Base-by-base conservation (phyloP, 805 yeast genomes). In the Hagleromyces aurorensis region DNA sequence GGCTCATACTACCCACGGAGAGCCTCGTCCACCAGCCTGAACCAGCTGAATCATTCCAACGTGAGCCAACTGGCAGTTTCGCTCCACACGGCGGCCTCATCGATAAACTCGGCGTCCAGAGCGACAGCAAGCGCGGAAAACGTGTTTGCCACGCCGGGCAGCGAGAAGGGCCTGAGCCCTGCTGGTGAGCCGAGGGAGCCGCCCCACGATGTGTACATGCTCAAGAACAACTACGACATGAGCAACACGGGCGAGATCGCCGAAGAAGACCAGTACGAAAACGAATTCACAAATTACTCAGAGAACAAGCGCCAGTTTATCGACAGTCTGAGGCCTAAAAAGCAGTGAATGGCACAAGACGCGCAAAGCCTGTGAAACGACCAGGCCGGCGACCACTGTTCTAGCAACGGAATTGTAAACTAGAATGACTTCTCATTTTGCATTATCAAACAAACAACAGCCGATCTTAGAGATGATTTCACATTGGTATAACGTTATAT, bases 251-350 rank as follows among this genome's bases (percentile, higher is more conserved):
- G 45, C 25, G 62, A 59, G 28, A 61, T 62, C 10, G 52, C 53
- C n/a, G 66, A 62, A 32, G 68, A 62, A 33, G 68, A 62, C 38
- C 66, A 61, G 34, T 63, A 63, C 33, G 67, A 61, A 40, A 63
- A 65, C 34, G 68, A 64, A 27, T 65, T 63, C 29, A 64, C 72
- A 1, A 67, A 65, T 38, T 67, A 68, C 38, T 46, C 59, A 5
- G 57, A 55, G 30, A 68, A 59, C 38, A 67, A 62, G 39, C 55
- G 61, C 40, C 61, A 60, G 15, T 68, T 54, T 43, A 53, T 61
- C 26, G 52, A 63, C 31, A 53, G 64, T 35, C 40, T 64, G 29
- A 61, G 63, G 45, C 68, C 67, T 25, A 55, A 58, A 28, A 46
- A 42, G 37, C 16, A 18, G 30, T 13, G n/a, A 16, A 20, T 27